These are phyloP conservation scores for Isatis tinctoria DNA, from an alignment of 345 rosid genomes.

Conservation along the genomic window DNA sequence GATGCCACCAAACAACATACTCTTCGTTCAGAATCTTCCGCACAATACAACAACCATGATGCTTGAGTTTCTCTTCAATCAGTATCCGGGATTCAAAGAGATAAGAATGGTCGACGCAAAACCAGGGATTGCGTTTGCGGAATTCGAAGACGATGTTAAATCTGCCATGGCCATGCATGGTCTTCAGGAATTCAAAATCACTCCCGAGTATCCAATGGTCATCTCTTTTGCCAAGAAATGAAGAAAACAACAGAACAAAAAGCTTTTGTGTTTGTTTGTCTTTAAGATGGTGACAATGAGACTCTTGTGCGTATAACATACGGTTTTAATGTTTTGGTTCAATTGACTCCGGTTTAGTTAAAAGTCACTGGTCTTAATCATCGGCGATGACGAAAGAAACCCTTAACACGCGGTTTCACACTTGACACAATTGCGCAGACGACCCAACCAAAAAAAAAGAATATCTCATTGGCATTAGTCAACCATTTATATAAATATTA, in stretches of 20 bases:
- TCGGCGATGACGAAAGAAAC: constrained; percentile 11
- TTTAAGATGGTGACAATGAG: neutral
- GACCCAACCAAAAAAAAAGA: constrained; percentile 8
- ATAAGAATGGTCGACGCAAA: constrained; percentile 88
- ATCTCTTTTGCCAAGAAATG: constrained; percentile 91
- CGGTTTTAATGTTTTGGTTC: constrained; percentile 8
- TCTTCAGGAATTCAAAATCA: constrained; percentile 86
- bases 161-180: constrained; percentile 83
- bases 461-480: constrained; percentile 14
- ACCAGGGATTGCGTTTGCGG: constrained; percentile 94
- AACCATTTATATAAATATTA: constrained; percentile 18
- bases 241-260: neutral
- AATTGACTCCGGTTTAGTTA: constrained; percentile 14
- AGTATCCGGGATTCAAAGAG: constrained; percentile 89
- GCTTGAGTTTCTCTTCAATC: constrained; percentile 76
- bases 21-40: constrained; percentile 92
- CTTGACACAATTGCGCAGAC: constrained; percentile 10
- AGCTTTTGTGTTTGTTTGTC: neutral
- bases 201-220: constrained; percentile 81
- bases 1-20: constrained; percentile 72
- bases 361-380: neutral
- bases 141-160: constrained; percentile 81
- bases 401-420: constrained; percentile 31
- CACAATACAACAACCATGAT: constrained; percentile 74
- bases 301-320: constrained; percentile 1